Evolutionary conservation across 2,329 filamentous ascomycete species (phyloP).

Genomic region (Xylaria sp.): DNA sequence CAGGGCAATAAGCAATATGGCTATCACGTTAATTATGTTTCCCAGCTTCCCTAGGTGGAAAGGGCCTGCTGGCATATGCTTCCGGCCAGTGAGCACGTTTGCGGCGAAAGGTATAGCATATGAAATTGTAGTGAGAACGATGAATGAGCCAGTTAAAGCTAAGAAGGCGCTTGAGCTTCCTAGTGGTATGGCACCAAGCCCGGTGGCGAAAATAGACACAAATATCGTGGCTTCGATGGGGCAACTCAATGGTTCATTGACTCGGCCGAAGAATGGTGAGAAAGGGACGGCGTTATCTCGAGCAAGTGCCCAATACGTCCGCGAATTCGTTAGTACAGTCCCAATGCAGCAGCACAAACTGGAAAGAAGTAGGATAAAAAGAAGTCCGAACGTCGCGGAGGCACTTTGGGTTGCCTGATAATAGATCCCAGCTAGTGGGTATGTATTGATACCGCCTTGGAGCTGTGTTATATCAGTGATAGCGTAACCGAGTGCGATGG

Average conservation of each 20-base stretch:
- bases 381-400: conserved; percentile 59
- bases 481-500: conserved; percentile 58
- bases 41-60: conserved; percentile 61
- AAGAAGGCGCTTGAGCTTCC: conserved; percentile 61
- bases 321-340: conserved; percentile 56
- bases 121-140: conserved; percentile 60
- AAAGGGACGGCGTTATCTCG: conserved; percentile 67
- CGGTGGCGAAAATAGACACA: conserved; percentile 55
- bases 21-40: conserved; percentile 53
- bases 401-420: conserved; percentile 56
- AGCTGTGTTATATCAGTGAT: conserved; percentile 61
- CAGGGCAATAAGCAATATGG: conserved; percentile 58
- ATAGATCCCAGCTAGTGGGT: conserved; percentile 69
- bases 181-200: conserved; percentile 61
- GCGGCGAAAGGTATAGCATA: conserved; percentile 56
- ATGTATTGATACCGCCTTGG: conserved; percentile 56
- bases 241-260: conserved; percentile 61
- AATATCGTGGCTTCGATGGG: conserved; percentile 64
- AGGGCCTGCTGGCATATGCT: conserved; percentile 56
- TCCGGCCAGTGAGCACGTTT: conserved; percentile 58
- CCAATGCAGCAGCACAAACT: conserved; percentile 55
- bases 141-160: conserved; percentile 63
- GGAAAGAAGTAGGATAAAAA: conserved; percentile 62
- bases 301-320: conserved; percentile 58
- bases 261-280: conserved; percentile 55